phyloP scores from a whole-genome alignment of 108 stramenopile species.

The Cyclostephanos tholiformis region DNA sequence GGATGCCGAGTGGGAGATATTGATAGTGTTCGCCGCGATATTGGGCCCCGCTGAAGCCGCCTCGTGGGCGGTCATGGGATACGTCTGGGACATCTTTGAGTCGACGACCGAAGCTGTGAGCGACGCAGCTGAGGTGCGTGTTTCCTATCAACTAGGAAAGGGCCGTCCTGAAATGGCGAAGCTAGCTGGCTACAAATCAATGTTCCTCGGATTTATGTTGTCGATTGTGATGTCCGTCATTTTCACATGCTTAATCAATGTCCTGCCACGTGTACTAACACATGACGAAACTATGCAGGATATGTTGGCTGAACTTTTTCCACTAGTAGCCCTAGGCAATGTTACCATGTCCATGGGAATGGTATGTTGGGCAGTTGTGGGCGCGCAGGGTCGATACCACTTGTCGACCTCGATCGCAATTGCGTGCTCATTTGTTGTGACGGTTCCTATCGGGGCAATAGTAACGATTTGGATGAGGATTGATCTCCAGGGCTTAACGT shows the following conservation, averaged over 20 bases:
- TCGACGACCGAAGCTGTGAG: constrained; percentile 73
- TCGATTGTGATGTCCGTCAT: constrained; percentile 56
- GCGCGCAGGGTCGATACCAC: constrained; percentile 65
- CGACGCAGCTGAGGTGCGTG: constrained; percentile 72
- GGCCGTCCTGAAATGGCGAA: constrained; percentile 53
- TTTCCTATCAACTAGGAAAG: constrained; percentile 62
- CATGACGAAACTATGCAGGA: constrained; percentile 62
- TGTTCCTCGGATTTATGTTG: constrained; percentile 55
- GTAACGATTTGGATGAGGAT: constrained; percentile 41
- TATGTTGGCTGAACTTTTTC: constrained; percentile 53
- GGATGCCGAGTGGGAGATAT: constrained; percentile 72
- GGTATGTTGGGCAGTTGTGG: constrained; percentile 64
- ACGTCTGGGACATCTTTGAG: constrained; percentile 73
- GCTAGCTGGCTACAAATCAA: constrained; percentile 53
- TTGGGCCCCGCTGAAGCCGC: constrained; percentile 82
- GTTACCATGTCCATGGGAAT: constrained; percentile 62
- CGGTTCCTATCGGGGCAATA: constrained; percentile 59
- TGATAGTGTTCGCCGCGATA: constrained; percentile 60
- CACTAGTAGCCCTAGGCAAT: constrained; percentile 27
- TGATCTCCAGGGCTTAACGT: constrained; percentile 47
- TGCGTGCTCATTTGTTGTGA: constrained; percentile 54
- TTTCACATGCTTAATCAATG: constrained; percentile 48
- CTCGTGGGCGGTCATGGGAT: constrained; percentile 72
- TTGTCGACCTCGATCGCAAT: constrained; percentile 58
- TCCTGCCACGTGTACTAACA: constrained; percentile 55